Conservation (phyloP, 1,284 basidiomycete genomes). For the Kalmanozyma brasiliensis region DNA sequence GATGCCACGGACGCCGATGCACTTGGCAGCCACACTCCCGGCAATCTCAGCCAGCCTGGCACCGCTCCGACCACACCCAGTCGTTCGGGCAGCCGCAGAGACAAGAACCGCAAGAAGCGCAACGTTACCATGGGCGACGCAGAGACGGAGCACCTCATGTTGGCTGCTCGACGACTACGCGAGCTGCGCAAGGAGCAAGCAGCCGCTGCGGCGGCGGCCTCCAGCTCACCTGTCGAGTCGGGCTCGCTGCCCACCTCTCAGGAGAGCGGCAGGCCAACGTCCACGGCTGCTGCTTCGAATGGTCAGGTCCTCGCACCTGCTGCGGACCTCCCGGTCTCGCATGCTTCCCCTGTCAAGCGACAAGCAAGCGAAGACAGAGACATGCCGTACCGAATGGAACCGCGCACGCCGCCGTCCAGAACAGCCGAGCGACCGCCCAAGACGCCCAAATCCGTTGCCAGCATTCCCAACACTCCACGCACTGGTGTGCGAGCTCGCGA, state of each 20-base stretch:
- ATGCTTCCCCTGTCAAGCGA: constrained; percentile 45
- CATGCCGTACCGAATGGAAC: constrained; percentile 8
- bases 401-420: constrained; percentile 34
- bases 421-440: constrained; percentile 42
- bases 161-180: constrained; percentile 66
- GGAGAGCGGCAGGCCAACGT: constrained; percentile 14
- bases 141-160: constrained; percentile 69
- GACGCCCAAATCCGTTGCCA: constrained; percentile 38
- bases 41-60: constrained; percentile 24
- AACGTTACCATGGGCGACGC: constrained; percentile 69
- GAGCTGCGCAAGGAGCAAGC: constrained; percentile 52
- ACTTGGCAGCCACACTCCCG: constrained; percentile 12
- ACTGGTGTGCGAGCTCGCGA: constrained; percentile 39
- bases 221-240: constrained; percentile 16
- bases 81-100: constrained; percentile 45
- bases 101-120: constrained; percentile 48
- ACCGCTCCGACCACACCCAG: constrained; percentile 45
- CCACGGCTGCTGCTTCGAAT: constrained; percentile 1
- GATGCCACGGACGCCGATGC: constrained; percentile 10
- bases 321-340: constrained; percentile 22
- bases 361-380: constrained; percentile 47
- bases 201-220: constrained; percentile 14
- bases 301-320: constrained; percentile 29
- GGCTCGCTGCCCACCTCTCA: constrained; percentile 23
- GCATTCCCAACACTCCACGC: constrained; percentile 39